Conservation (phyloP, 345 rosid species). For the Balakata baccata region DNA sequence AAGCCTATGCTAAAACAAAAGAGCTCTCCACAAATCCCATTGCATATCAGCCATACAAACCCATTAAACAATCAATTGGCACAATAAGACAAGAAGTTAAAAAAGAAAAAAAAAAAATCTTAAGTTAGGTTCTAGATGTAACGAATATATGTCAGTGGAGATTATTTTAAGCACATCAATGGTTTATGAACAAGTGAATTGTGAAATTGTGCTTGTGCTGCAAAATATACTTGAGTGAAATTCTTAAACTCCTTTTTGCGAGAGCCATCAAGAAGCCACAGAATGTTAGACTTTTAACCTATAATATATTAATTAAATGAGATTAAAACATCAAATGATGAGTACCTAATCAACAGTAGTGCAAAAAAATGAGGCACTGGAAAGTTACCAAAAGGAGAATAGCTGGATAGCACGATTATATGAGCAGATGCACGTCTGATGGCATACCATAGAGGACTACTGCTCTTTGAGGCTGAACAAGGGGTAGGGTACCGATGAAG, state of each 20-base stretch:
- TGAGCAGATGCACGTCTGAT: slow-evolving; percentile 92
- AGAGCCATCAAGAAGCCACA: not conserved
- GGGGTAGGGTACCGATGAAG: slow-evolving; percentile 86
- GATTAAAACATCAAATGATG: not conserved
- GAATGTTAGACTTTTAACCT: not conserved
- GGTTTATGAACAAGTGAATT: no score
- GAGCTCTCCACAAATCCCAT: not conserved
- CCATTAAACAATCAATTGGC: not conserved
- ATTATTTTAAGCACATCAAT: no score
- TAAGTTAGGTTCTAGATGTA: no score
- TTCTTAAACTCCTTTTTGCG: no score
- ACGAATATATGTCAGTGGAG: no score
- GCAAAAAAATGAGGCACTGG: slow-evolving; percentile 3
- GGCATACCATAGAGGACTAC: slow-evolving; percentile 83
- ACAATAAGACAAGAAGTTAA: not conserved
- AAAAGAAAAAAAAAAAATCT: no score
- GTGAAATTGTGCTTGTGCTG: not conserved
- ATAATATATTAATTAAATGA: not conserved
- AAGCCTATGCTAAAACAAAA: not conserved
- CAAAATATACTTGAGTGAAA: not conserved
- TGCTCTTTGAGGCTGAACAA: slow-evolving; percentile 70
- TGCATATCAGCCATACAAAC: not conserved
- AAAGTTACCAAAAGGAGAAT: slow-evolving; percentile 86
- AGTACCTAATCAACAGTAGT: not conserved
- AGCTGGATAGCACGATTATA: slow-evolving; percentile 88